Evolutionary conservation across 2,329 filamentous ascomycete genomes (phyloP).

Genomic region (Conoideocrella luteorostrata): DNA sequence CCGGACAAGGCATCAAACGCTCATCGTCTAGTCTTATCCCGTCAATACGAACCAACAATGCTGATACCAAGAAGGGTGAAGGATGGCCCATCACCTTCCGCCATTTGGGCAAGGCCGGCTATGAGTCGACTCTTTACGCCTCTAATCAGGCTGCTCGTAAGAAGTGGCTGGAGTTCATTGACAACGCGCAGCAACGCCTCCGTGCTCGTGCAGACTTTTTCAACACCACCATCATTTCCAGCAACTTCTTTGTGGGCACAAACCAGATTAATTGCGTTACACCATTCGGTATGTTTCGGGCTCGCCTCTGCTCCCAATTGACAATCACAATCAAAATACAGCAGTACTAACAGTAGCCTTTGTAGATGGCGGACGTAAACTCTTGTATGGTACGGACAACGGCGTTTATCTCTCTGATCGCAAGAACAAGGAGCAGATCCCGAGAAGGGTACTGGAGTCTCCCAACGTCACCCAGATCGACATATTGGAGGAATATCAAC

Average conservation of each 20-base stretch:
- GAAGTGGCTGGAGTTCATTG: constrained; percentile 97
- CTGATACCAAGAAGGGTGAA: constrained; percentile 57
- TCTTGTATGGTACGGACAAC: constrained; percentile 90
- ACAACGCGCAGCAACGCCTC: constrained; percentile 80
- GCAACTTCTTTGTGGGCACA: constrained; percentile 52
- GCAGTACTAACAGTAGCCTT: too few relatives aligned
- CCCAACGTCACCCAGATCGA: constrained; percentile 91
- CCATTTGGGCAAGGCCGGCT: constrained; percentile 91
- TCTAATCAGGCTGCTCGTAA: constrained; percentile 78
- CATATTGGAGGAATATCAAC: constrained; percentile 88
- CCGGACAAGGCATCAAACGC: constrained; percentile 73
- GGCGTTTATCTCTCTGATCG: constrained; percentile 91
- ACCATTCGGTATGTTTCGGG: constrained; percentile 68
- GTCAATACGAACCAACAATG: constrained; percentile 39
- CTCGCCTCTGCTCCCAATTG: neutral
- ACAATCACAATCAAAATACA: too few relatives aligned
- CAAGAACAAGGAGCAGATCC: constrained; percentile 75
- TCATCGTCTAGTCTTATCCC: constrained; percentile 79
- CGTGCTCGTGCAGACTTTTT: constrained; percentile 88
- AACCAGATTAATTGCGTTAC: constrained; percentile 94
- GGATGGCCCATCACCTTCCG: constrained; percentile 94
- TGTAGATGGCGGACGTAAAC: constrained; percentile 83
- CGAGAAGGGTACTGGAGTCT: constrained; percentile 77
- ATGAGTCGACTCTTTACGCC: constrained; percentile 84
- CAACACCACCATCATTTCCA: constrained; percentile 59